These are phyloP conservation scores for Symbiodinium pilosum DNA, from an alignment of 73 alveolate genomes.

Conservation along the genomic window DNA sequence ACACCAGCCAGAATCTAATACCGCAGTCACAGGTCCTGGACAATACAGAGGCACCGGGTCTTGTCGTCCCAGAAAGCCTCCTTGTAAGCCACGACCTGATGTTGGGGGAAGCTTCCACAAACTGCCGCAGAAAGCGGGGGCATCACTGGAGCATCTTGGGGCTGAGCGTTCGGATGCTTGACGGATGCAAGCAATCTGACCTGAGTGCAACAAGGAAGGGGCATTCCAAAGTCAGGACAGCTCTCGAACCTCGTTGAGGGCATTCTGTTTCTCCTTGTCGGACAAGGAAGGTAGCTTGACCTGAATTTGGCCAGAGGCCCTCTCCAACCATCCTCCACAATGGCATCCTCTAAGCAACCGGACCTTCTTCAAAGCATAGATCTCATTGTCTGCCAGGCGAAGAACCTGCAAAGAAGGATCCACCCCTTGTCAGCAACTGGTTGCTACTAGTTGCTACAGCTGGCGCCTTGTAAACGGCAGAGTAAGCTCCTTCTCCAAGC, in stretches of 20 bases:
- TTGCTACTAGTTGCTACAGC: neutral
- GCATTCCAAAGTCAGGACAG: neutral
- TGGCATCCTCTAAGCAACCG: neutral
- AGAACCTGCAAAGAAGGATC: slow-evolving; percentile 51
- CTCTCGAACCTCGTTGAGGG: slow-evolving; percentile 66
- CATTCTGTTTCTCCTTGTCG: slow-evolving; percentile 93
- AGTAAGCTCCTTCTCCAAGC: slow-evolving; percentile 94
- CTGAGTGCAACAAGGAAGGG: neutral
- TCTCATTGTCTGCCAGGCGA: slow-evolving; percentile 92
- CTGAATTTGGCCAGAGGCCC: neutral
- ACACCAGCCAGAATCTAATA: too few species aligned
- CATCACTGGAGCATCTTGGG: neutral
- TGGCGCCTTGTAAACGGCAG: slow-evolving; percentile 84
- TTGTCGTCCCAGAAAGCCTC: slow-evolving; percentile 94
- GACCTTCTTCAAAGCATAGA: slow-evolving; percentile 91
- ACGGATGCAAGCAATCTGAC: slow-evolving; percentile 92
- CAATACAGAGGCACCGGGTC: slow-evolving; percentile 93
- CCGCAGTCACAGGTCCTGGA: neutral
- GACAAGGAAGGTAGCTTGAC: slow-evolving; percentile 89
- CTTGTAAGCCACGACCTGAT: slow-evolving; percentile 83
- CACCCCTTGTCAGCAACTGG: neutral
- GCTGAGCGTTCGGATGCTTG: slow-evolving; percentile 62
- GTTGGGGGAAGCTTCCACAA: too few species aligned
- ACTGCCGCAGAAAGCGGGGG: too few species aligned
- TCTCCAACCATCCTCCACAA: neutral